phyloP scores from a whole-genome alignment of 1,284 basidiomycete species.

The Fomes fomentarius region DNA sequence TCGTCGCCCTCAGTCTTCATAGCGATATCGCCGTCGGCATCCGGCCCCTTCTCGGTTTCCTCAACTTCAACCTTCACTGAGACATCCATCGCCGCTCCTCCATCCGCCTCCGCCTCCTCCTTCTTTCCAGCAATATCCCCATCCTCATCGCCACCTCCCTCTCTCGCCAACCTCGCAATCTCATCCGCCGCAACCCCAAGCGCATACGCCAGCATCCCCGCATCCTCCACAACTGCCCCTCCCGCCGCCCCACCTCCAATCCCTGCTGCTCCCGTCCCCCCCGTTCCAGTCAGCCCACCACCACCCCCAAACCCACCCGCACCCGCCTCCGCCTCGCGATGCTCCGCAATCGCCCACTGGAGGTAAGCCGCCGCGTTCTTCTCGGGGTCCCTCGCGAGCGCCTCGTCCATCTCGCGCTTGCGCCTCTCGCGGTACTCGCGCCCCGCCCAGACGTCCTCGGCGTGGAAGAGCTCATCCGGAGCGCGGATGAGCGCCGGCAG shows the following conservation, averaged over 20 bases:
- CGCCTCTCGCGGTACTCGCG: slow-evolving; percentile 40
- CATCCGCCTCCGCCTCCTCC: slow-evolving; percentile 11
- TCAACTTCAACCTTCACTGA: slow-evolving; percentile 4
- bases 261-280: slow-evolving; percentile 11
- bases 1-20: slow-evolving; percentile 24
- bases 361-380: slow-evolving; percentile 39
- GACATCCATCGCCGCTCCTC: background rate
- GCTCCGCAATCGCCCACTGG: slow-evolving; percentile 35
- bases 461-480: slow-evolving; percentile 66
- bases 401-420: slow-evolving; percentile 30
- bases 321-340: slow-evolving; percentile 39
- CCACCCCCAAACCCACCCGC: background rate
- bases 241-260: slow-evolving; percentile 9
- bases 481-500: slow-evolving; percentile 64
- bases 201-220: slow-evolving; percentile 53
- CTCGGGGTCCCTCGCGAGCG: slow-evolving; percentile 29
- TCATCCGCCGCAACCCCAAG: slow-evolving; percentile 52
- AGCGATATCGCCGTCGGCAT: slow-evolving; percentile 18
- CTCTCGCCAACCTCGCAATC: slow-evolving; percentile 35
- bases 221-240: slow-evolving; percentile 38
- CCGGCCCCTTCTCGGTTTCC: slow-evolving; percentile 7
- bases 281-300: background rate
- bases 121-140: slow-evolving; percentile 5
- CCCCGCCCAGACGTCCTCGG: slow-evolving; percentile 62
- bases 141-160: background rate